Conservation (phyloP, 2,329 filamentous ascomycete genomes). For the Fusarium sarcochroum region DNA sequence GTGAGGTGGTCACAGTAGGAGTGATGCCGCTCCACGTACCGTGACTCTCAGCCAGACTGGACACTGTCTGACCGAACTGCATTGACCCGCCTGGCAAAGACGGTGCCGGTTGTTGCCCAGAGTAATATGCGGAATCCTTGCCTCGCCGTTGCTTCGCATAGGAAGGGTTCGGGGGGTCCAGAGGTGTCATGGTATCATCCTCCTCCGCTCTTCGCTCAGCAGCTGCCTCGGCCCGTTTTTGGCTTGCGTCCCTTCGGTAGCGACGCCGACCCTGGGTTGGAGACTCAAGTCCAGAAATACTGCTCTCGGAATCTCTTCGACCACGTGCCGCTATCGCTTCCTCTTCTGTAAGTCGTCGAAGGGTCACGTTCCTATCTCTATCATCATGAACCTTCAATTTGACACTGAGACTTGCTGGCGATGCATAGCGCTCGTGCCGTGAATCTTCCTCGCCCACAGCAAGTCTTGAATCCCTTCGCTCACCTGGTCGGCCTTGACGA, state of each 20-base stretch:
- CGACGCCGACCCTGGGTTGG: constrained; percentile 60
- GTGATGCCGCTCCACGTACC: constrained; percentile 65
- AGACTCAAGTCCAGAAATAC: constrained; percentile 69
- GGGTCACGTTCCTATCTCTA: constrained; percentile 71
- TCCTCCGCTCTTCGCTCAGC: constrained; percentile 62
- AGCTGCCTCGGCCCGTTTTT: constrained; percentile 61
- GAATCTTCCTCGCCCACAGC: constrained; percentile 60
- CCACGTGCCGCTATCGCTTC: constrained; percentile 64
- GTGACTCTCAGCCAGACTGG: constrained; percentile 65
- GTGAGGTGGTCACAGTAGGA: constrained; percentile 59
- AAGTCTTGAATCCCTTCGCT: constrained; percentile 56
- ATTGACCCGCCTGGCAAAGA: constrained; percentile 55
- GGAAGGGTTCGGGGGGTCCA: constrained; percentile 70
- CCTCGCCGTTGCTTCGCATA: constrained; percentile 66
- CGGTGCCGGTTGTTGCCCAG: constrained; percentile 59
- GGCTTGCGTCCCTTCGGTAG: constrained; percentile 69
- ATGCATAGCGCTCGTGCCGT: constrained; percentile 57
- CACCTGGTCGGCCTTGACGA: constrained; percentile 60
- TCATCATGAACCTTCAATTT: constrained; percentile 74
- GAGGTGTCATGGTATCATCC: constrained; percentile 56
- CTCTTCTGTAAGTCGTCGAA: constrained; percentile 72
- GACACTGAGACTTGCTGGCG: constrained; percentile 65
- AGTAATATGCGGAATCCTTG: constrained; percentile 75
- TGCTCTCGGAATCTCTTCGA: constrained; percentile 68
- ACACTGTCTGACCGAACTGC: constrained; percentile 59